Evolutionary conservation across 225 moss, liverwort and hornwort species (phyloP).

Genomic region (Bryum argenteum): DNA sequence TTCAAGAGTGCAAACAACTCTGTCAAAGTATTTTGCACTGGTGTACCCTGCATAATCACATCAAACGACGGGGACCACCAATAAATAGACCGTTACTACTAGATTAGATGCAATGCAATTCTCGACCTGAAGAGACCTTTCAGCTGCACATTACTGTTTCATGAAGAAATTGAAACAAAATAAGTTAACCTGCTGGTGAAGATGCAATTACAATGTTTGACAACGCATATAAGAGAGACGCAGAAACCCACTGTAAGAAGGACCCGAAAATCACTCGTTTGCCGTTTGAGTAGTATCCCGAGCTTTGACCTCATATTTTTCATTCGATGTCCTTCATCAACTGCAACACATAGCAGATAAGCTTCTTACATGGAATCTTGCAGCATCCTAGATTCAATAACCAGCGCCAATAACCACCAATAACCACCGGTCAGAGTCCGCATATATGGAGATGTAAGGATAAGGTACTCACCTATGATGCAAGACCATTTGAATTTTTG

Average conservation of each 20-base stretch:
- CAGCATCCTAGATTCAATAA: conserved; percentile 1
- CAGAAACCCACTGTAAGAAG: conserved; percentile 69
- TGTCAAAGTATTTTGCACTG: conserved; percentile 79
- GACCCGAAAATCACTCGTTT: conserved; percentile 76
- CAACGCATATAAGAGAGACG: conserved; percentile 1
- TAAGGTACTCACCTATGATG: conserved; percentile 57
- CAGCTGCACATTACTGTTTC: not conserved
- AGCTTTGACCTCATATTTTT: conserved; percentile 74
- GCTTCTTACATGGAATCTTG: not conserved
- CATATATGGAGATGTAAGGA: conserved; percentile 26
- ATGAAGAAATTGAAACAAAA: conserved; percentile 1
- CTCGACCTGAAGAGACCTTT: not conserved
- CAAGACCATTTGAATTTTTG: conserved; percentile 80
- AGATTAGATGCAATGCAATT: not conserved
- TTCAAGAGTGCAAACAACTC: conserved; percentile 81
- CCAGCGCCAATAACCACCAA: not conserved
- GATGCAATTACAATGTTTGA: conserved; percentile 11
- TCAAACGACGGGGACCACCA: conserved; percentile 20
- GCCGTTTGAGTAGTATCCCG: conserved; percentile 59
- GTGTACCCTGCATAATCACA: conserved; percentile 69
- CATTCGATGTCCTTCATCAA: conserved; percentile 89
- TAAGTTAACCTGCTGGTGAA: not conserved
- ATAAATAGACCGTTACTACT: conserved; percentile 9
- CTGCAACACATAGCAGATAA: conserved; percentile 42
- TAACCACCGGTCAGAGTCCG: not conserved